Evolutionary conservation across 2,329 filamentous ascomycete genomes (phyloP).

Genomic region (Clonostachys rhizophaga): DNA sequence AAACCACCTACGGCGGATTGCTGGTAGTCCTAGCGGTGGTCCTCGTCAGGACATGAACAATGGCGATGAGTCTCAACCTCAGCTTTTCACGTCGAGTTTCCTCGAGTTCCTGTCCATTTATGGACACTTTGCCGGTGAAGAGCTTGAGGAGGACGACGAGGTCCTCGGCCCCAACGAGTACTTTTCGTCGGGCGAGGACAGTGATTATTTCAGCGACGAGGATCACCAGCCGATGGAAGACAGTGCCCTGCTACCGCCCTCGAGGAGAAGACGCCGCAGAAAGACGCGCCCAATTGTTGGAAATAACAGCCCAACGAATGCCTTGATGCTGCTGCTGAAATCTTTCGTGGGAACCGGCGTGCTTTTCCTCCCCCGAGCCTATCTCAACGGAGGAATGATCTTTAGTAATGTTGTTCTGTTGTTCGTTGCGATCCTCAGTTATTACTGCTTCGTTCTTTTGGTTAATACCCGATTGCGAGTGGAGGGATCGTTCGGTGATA

Average conservation of each 20-base stretch:
- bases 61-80: slow-evolving; percentile 16
- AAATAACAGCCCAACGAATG: slow-evolving; percentile 73
- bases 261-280: slow-evolving; percentile 67
- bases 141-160: slow-evolving; percentile 95
- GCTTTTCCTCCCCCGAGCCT: slow-evolving; percentile 86
- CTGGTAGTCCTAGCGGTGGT: slow-evolving; percentile 49
- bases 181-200: slow-evolving; percentile 74
- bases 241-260: slow-evolving; percentile 76
- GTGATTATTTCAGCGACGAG: slow-evolving; percentile 58
- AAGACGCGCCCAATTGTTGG: slow-evolving; percentile 71
- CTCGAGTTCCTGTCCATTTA: slow-evolving; percentile 94
- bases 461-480: slow-evolving; percentile 82
- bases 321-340: slow-evolving; percentile 83
- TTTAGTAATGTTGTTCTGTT: slow-evolving; percentile 94
- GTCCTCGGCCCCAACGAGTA: slow-evolving; percentile 83
- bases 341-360: slow-evolving; percentile 98
- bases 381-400: slow-evolving; percentile 93
- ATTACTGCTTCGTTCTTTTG: slow-evolving; percentile 95
- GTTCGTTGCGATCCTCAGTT: slow-evolving; percentile 78
- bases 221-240: slow-evolving; percentile 81
- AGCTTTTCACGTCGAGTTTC: slow-evolving; percentile 85
- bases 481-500: slow-evolving; percentile 95
- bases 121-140: slow-evolving; percentile 95
- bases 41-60: neutral
- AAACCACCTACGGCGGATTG: slow-evolving; percentile 78